Percentiles rank a stretch among this genome's conserved stretches.
These are phyloP conservation scores for Blepharisma stoltei DNA, from an alignment of 73 alveolate genomes.

Conservation along the genomic window DNA sequence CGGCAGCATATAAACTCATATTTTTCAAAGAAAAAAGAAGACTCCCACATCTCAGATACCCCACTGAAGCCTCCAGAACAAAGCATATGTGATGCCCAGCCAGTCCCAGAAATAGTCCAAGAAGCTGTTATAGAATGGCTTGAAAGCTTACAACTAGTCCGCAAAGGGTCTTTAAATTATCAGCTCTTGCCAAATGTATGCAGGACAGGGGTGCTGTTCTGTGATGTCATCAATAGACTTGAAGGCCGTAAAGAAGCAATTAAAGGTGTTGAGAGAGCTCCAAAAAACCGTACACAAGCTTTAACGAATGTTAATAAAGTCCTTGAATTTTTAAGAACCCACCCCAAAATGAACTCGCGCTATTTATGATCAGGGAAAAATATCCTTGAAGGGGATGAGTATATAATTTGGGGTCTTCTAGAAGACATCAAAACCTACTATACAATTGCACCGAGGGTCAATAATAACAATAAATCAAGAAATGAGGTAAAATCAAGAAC, in stretches of 20 bases:
- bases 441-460: slow-evolving; percentile 6
- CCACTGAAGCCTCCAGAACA: not conserved
- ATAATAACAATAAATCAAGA: slow-evolving; percentile 36
- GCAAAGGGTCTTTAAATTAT: not conserved
- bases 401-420: slow-evolving; percentile 63
- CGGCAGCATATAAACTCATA: not conserved
- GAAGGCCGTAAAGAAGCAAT: slow-evolving; percentile 38
- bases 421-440: slow-evolving; percentile 67
- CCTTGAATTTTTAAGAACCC: slow-evolving; percentile 46
- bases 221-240: slow-evolving; percentile 49
- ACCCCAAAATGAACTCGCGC: slow-evolving; percentile 54
- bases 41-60: not conserved
- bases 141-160: not conserved
- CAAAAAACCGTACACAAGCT: slow-evolving; percentile 48
- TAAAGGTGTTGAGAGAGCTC: slow-evolving; percentile 64
- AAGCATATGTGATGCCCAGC: not conserved
- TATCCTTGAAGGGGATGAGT: slow-evolving; percentile 59
- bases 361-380: slow-evolving; percentile 50
- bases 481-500: not conserved
- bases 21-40: not conserved
- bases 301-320: slow-evolving; percentile 47
- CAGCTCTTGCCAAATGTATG: slow-evolving; percentile 26
- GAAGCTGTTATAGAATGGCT: not conserved
- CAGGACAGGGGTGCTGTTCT: slow-evolving; percentile 57
- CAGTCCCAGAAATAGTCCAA: not conserved